Evolutionary conservation across 148 eudicot species (phyloP), one percentile per base, ranked within the genome.

Genomic region (Polygonum maritimum): DNA sequence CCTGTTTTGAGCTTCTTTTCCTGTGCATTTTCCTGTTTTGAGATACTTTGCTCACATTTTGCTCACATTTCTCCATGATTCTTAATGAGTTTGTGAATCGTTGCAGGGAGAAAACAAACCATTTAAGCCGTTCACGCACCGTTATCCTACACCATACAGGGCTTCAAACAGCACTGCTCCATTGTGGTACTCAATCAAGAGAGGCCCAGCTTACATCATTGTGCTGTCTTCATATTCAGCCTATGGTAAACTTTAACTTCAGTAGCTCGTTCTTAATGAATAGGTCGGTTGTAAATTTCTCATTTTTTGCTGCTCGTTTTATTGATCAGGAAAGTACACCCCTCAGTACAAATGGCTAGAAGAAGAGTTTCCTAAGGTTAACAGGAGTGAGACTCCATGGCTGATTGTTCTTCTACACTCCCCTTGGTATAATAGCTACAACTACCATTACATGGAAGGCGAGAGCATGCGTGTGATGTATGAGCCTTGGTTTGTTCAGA

Each of bases 61-160:
- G 65, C 33, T 58, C 35, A 8, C 21, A n/a, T 58, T 51, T 51
- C 55, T 51, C 55, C 16, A 14, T 33, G 65, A 58, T 58, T 21
- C 65, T 58, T 21, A 14, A 58, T 67, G 11, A 10, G 44, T 16
- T 67, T 67, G 7, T 36, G 15, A 38, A 67, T 35, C 19, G 7
- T 38, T 67, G 41, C 83, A 87, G 90, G 87, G 86, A 44, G 90
- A 85, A 81, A 80, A 75, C 2, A 58, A 47, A 48, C 87, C 90
- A 36, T 87, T 83, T 74, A 87, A 85, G 80, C 90, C 88, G n/a
- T 85, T 76, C 76, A 69, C 67, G 11, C 84, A 82, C 62, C 78
- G 88, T 47, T 87, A 82, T 63, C 82, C 73, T 48, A 77, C 80
- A 60, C 90, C 90, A 18, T 85, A 83, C 14, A 77, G 33, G 63